phyloP scores from a whole-genome alignment of 345 rosid species.

The Gossypium raimondii region DNA sequence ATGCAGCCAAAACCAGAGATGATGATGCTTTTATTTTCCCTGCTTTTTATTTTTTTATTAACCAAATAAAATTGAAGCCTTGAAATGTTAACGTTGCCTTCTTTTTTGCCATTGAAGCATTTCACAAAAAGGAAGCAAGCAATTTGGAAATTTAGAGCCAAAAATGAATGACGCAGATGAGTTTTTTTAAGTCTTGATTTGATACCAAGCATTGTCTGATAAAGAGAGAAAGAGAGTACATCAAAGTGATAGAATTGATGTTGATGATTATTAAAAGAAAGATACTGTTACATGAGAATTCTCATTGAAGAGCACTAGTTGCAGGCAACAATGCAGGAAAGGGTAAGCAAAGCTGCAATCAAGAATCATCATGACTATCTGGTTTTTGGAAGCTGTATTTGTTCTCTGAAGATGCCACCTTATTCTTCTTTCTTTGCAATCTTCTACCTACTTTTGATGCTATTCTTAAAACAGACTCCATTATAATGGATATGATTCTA shows the following conservation, averaged over 20 bases:
- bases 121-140: neutral
- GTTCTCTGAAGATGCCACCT: neutral
- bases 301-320: neutral
- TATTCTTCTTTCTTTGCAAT: slow-evolving; percentile 3
- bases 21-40: neutral
- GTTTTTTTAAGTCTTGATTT: neutral
- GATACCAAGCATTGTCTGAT: neutral
- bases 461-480: slow-evolving; percentile 1
- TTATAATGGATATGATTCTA: neutral
- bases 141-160: neutral
- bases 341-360: neutral
- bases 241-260: neutral
- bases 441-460: neutral
- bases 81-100: neutral
- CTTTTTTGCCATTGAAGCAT: neutral
- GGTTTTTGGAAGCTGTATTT: slow-evolving; percentile 9
- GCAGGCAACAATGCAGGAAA: neutral
- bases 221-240: neutral
- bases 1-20: slow-evolving; percentile 7
- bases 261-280: neutral
- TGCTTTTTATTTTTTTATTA: too few species aligned
- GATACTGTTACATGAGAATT: neutral
- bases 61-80: neutral
- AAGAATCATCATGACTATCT: neutral
- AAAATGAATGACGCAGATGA: neutral